phyloP scores from a whole-genome alignment of 2,329 filamentous ascomycete genomes.

The Colletotrichum horii region DNA sequence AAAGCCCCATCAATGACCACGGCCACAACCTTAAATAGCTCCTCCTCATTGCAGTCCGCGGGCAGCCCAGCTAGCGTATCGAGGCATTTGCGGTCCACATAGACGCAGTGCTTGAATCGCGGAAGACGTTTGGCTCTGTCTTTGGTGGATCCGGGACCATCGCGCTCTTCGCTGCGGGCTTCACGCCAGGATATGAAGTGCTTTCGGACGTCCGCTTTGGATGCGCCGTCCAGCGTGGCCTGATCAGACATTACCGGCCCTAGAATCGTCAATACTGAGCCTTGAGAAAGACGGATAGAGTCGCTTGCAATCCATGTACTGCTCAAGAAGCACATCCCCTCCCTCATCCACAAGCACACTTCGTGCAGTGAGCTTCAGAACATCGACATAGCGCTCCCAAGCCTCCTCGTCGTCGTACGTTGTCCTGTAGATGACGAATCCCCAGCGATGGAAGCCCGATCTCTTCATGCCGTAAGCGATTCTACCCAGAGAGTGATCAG shows the following conservation, averaged over 20 bases:
- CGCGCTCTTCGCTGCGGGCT: background rate
- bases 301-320: background rate
- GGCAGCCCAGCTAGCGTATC: background rate
- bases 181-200: background rate
- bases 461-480: background rate
- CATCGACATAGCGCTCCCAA: background rate
- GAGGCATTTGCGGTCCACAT: background rate
- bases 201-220: background rate
- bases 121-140: background rate
- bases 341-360: background rate
- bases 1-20: background rate
- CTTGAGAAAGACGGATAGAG: background rate
- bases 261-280: background rate
- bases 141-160: background rate
- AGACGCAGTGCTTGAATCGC: background rate
- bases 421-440: constrained; percentile 21
- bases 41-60: background rate
- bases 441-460: constrained; percentile 12
- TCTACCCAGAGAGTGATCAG: background rate
- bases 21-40: background rate
- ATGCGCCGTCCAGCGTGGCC: constrained; percentile 2
- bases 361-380: background rate
- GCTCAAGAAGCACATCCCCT: background rate
- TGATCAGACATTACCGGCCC: background rate
- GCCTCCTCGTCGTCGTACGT: constrained; percentile 16